phyloP scores from a whole-genome alignment of 2,329 filamentous ascomycete species.

The Zasmidium citrigriseum region DNA sequence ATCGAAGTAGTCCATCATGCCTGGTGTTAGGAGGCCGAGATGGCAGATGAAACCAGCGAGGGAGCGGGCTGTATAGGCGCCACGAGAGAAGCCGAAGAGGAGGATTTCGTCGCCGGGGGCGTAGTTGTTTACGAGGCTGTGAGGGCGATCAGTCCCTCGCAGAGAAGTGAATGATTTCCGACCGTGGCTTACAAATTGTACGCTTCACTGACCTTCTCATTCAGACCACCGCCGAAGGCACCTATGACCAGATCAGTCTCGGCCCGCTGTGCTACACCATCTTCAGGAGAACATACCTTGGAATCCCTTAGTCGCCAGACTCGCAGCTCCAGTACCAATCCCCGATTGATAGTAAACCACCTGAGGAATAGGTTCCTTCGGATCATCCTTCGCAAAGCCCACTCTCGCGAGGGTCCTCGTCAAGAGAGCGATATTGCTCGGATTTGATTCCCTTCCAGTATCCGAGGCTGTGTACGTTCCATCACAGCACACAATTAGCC shows the following conservation, averaged over 20 bases:
- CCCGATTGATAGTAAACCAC: constrained; percentile 34
- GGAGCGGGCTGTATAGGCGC: constrained; percentile 32
- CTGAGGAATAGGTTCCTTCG: constrained; percentile 23
- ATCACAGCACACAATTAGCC: constrained; percentile 27
- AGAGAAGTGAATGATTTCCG: no score
- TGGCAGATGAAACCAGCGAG: constrained; percentile 27
- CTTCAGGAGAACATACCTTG: no score
- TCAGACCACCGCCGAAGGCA: constrained; percentile 17
- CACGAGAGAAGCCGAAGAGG: constrained; percentile 32
- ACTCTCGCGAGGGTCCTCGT: constrained; percentile 27
- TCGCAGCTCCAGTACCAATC: constrained; percentile 25
- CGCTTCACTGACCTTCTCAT: constrained; percentile 10
- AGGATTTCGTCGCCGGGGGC: constrained; percentile 27
- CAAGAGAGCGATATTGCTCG: constrained; percentile 29
- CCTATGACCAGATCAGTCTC: neutral
- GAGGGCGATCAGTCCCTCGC: constrained; percentile 5
- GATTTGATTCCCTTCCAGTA: constrained; percentile 23
- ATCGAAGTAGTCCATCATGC: constrained; percentile 16
- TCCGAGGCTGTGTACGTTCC: constrained; percentile 25
- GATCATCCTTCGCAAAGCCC: constrained; percentile 20
- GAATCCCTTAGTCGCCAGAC: constrained; percentile 19
- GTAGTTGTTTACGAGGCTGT: constrained; percentile 28
- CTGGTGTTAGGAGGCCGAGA: constrained; percentile 25
- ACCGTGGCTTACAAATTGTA: constrained; percentile 20
- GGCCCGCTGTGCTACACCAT: no score